These are phyloP conservation scores for Fusarium sp. DNA, from an alignment of 2,329 filamentous ascomycete genomes.

Conservation along the genomic window DNA sequence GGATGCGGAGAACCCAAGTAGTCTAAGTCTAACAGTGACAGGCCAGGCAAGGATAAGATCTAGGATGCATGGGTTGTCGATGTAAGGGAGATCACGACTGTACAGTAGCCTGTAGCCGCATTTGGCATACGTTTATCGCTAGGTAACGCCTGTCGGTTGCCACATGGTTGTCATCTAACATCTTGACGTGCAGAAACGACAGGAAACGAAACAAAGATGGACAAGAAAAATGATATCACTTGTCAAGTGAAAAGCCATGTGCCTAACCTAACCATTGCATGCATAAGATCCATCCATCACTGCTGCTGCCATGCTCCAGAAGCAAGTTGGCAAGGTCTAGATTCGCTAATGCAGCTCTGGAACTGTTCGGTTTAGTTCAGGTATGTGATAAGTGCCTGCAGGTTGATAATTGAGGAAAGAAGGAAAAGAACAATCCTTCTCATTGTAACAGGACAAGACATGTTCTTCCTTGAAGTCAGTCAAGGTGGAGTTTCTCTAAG, in stretches of 20 bases:
- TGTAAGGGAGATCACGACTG: conserved; percentile 29
- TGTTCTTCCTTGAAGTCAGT: conserved; percentile 29
- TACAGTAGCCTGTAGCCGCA: neutral
- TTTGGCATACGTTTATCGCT: conserved; percentile 4
- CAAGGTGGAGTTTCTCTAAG: conserved; percentile 21
- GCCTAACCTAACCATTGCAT: conserved; percentile 7
- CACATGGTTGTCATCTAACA: conserved; percentile 27
- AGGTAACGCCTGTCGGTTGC: conserved; percentile 18
- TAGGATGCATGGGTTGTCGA: neutral
- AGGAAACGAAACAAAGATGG: conserved; percentile 14
- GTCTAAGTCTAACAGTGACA: conserved; percentile 1
- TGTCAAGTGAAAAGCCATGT: conserved; percentile 20
- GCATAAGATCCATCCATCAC: conserved; percentile 11
- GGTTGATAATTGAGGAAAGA: conserved; percentile 6
- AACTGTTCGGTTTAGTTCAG: neutral
- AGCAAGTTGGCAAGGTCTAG: neutral
- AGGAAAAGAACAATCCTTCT: conserved; percentile 27
- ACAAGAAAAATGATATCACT: conserved; percentile 23
- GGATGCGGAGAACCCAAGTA: conserved; percentile 28
- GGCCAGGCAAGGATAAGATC: neutral
- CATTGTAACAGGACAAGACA: conserved; percentile 33
- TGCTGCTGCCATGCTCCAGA: conserved; percentile 8
- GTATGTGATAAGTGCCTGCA: conserved; percentile 29
- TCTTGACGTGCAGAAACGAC: conserved; percentile 1
- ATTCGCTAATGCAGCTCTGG: neutral